Conservation (phyloP, 1,284 basidiomycete genomes). For the Trichosporon sp. region DNA sequence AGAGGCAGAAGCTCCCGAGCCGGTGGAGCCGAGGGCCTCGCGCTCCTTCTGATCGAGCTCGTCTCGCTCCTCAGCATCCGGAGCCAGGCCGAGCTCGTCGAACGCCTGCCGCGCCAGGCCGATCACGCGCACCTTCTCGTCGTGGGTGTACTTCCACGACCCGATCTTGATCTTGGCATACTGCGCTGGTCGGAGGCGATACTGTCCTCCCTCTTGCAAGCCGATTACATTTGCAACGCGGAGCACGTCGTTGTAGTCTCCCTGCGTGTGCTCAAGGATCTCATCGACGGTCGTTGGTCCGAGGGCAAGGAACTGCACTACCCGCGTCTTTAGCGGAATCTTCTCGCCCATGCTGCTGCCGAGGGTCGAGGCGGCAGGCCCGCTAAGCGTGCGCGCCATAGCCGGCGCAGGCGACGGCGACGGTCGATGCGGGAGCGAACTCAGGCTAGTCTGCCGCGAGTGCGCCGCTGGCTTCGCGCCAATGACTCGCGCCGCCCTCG, state of each 20-base stretch:
- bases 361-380: conserved; percentile 10
- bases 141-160: conserved; percentile 33
- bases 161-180: conserved; percentile 45
- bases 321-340: conserved; percentile 43
- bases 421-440: background rate
- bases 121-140: conserved; percentile 33
- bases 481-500: conserved; percentile 25
- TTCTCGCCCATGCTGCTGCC: conserved; percentile 7
- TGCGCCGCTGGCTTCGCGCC: conserved; percentile 10
- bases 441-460: background rate
- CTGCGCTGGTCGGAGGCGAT: conserved; percentile 32
- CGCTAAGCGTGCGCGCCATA: conserved; percentile 17
- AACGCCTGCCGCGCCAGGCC: conserved; percentile 35
- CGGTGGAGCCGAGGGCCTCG: conserved; percentile 19
- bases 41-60: conserved; percentile 34
- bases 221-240: conserved; percentile 38
- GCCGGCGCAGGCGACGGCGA: background rate
- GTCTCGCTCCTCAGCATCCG: conserved; percentile 35
- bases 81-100: conserved; percentile 33
- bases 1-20: background rate
- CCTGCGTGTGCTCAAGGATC: conserved; percentile 28
- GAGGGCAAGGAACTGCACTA: conserved; percentile 41
- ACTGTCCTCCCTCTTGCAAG: conserved; percentile 8
- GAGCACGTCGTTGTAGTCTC: conserved; percentile 36
- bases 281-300: conserved; percentile 30